These are phyloP conservation scores for Lentinus brumalis DNA, from an alignment of 768 basidiomycete species.

Conservation along the genomic window DNA sequence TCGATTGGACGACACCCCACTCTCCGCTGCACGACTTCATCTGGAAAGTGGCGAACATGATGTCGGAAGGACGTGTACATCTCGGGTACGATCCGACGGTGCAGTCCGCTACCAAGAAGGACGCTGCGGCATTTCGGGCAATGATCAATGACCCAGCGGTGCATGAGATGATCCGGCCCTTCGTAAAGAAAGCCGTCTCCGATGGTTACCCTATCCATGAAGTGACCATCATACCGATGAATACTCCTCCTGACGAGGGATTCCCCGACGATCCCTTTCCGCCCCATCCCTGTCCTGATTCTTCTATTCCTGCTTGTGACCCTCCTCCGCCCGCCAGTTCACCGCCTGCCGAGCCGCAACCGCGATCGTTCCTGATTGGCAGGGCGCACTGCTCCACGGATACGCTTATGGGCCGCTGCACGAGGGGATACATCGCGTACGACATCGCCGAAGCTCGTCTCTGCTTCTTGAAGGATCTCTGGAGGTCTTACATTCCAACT, in stretches of 20 bases:
- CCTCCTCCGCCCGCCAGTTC: neutral
- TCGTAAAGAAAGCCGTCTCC: neutral
- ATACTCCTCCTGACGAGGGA: neutral
- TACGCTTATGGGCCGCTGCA: slow-evolving; percentile 5
- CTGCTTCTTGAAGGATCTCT: slow-evolving; percentile 17
- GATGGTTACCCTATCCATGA: slow-evolving; percentile 1
- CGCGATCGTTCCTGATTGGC: slow-evolving; percentile 11
- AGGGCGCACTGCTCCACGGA: neutral
- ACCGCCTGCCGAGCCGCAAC: neutral
- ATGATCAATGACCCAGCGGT: neutral
- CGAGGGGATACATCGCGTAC: slow-evolving; percentile 10
- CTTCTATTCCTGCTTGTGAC: no score
- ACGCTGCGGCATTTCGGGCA: neutral
- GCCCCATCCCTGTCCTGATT: neutral
- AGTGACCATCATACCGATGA: neutral
- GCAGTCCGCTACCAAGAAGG: neutral
- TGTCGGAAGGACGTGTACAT: neutral
- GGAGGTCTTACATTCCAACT: slow-evolving; percentile 4
- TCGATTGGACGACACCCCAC: slow-evolving; percentile 1
- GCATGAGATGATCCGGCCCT: neutral
- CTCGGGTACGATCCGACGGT: slow-evolving; percentile 7
- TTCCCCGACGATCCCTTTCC: neutral
- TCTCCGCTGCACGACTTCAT: slow-evolving; percentile 1
- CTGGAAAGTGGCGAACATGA: neutral
- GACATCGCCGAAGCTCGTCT: neutral